A percentile compares a stretch with the other conserved stretches of the same genome.
These are phyloP conservation scores for Hyphochytrium catenoides DNA, from an alignment of 352 stramenopile genomes.

Conservation along the genomic window DNA sequence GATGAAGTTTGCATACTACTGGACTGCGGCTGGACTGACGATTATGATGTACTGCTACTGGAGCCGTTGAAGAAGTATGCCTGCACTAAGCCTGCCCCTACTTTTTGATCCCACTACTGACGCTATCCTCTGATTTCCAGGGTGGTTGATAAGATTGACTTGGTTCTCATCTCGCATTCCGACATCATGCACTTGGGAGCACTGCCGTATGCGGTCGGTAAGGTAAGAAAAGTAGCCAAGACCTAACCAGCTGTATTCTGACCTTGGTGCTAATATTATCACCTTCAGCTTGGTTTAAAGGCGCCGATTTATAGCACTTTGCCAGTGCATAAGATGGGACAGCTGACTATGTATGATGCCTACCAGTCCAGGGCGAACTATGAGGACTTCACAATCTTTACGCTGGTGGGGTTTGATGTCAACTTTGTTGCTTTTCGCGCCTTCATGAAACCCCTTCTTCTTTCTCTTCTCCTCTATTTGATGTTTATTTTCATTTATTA, in stretches of 20 bases:
- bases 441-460: too few species aligned
- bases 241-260: too few species aligned
- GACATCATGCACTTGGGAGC: slow-evolving; percentile 69
- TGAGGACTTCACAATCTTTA: slow-evolving; percentile 70
- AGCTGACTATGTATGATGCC: slow-evolving; percentile 87
- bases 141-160: slow-evolving; percentile 53
- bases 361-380: slow-evolving; percentile 73
- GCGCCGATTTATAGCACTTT: slow-evolving; percentile 77
- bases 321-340: slow-evolving; percentile 84
- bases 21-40: slow-evolving; percentile 69
- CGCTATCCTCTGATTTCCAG: too few species aligned
- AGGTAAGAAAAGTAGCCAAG: too few species aligned
- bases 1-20: slow-evolving; percentile 71
- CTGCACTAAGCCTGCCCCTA: too few species aligned
- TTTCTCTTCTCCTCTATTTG: too few species aligned
- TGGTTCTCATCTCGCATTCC: slow-evolving; percentile 66
- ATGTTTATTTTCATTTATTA: too few species aligned
- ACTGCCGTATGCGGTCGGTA: slow-evolving; percentile 61
- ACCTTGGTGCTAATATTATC: too few species aligned
- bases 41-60: slow-evolving; percentile 55
- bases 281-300: slow-evolving; percentile 41
- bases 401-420: too few species aligned
- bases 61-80: slow-evolving; percentile 48
- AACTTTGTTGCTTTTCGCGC: too few species aligned
- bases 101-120: too few species aligned